Base-by-base conservation (phyloP, 768 basidiomycete genomes). In the Rhizopogon vinicolor region DNA sequence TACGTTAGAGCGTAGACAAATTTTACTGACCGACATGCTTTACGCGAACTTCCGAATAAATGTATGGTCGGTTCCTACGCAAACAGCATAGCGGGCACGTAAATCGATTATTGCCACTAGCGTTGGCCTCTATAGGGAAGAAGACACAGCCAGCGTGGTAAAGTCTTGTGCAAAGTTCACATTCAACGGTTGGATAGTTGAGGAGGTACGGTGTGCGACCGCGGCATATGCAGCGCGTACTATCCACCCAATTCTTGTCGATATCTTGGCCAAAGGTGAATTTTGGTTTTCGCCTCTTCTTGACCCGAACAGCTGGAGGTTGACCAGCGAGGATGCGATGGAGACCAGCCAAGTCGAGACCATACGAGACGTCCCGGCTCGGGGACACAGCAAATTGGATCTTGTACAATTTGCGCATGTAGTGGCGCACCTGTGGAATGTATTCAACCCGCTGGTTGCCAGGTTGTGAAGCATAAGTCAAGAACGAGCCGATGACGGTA, bases 351-450 rank as follows among this genome's bases (percentile, higher is more conserved):
- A 92, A 79, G 66, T 93, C 89, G 28, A 93, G 75, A 14, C 91
- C 91, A 61, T 85, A 93, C 2, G 89, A 91, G 2, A 89, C 81
- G 46, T 91, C 89, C 1, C 84, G 86, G 57, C 82, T 88, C 2
- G 89, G 87, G 0, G 88, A 88, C 9, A 93, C 86, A n/a, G 87
- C 85, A 64, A 93, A 92, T 70, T 92, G 91, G 51, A 93, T 89
- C 73, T 85, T 87, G 76, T 86, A 93, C 14, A 93, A 74, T 72
- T 93, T 93, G 60, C 91, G 86, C 89, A 93, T 91, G 67, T 87
- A 93, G 68, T 93, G 91, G 33, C 91, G 83, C 12, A 92, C 89
- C 68, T 91, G 91, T 14, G 86, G 80, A 41, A 93, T 85, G 62
- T 86, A 87, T 53, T 89, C 87, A 3, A 77, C 73, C n/a, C 84